Evolutionary conservation across 2,329 filamentous ascomycete species (phyloP).

Genomic region (Arthrobotrys iridis): DNA sequence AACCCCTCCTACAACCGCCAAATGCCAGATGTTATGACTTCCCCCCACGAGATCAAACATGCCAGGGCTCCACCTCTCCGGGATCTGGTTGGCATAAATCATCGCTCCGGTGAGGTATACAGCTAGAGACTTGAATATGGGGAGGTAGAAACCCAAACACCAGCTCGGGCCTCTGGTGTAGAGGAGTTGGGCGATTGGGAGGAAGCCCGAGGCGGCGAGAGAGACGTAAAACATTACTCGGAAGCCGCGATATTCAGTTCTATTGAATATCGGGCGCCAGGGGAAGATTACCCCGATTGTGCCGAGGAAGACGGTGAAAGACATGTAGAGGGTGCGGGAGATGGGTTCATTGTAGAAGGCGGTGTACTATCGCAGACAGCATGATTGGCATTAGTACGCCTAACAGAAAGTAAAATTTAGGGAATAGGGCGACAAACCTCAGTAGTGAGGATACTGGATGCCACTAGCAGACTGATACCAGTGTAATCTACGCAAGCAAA

Average conservation of each 20-base stretch:
- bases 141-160: slow-evolving; percentile 90
- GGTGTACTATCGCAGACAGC: slow-evolving; percentile 71
- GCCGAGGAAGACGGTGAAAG: slow-evolving; percentile 80
- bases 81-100: slow-evolving; percentile 90
- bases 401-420: background rate
- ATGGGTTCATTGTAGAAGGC: slow-evolving; percentile 97
- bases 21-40: slow-evolving; percentile 97
- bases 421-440: slow-evolving; percentile 64
- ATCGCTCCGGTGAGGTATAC: slow-evolving; percentile 87
- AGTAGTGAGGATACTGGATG: slow-evolving; percentile 95
- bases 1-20: slow-evolving; percentile 92
- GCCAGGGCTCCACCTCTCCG: slow-evolving; percentile 91
- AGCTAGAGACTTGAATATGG: slow-evolving; percentile 80
- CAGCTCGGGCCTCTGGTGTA: slow-evolving; percentile 79
- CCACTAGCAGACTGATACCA: slow-evolving; percentile 92
- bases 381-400: background rate
- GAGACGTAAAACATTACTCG: slow-evolving; percentile 91
- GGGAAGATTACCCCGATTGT: slow-evolving; percentile 88
- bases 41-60: slow-evolving; percentile 95
- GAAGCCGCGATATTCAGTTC: slow-evolving; percentile 86
- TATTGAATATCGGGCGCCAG: slow-evolving; percentile 96
- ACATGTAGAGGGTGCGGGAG: slow-evolving; percentile 86
- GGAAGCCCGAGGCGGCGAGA: slow-evolving; percentile 85
- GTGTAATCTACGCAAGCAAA: slow-evolving; percentile 99
- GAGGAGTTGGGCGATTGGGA: slow-evolving; percentile 85